Percentiles rank a stretch among this genome's conserved stretches.
Evolutionary conservation across 2,329 filamentous ascomycete species (phyloP).

Genomic region (Ophiostoma himal-ulmi): DNA sequence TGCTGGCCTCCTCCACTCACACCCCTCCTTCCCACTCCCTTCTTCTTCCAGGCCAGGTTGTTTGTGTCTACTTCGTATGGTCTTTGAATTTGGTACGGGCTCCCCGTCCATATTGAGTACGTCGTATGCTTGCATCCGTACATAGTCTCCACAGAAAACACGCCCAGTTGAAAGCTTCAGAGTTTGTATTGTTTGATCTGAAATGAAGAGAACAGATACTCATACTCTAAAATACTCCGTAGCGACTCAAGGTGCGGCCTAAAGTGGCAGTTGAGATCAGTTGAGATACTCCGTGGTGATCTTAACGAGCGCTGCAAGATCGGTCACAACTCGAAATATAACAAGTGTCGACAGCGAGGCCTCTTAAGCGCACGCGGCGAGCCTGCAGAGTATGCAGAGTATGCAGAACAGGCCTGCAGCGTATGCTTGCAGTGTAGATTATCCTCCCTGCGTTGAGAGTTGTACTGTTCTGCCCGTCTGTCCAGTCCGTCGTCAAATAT

Average conservation of each 20-base stretch:
- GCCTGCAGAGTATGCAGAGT: neutral
- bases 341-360: conserved; percentile 1
- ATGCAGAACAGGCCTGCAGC: neutral
- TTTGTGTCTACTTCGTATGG: neutral
- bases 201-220: neutral
- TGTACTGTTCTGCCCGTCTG: neutral
- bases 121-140: neutral
- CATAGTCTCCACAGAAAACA: neutral
- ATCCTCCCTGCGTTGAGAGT: neutral
- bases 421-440: neutral
- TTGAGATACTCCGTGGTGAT: conserved; percentile 1
- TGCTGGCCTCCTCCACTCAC: conserved; percentile 15
- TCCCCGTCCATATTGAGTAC: neutral
- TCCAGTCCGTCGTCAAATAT: neutral
- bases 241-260: too few species aligned
- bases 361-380: conserved; percentile 6
- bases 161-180: neutral
- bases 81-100: neutral
- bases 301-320: conserved; percentile 6
- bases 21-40: conserved; percentile 14
- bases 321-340: conserved; percentile 8
- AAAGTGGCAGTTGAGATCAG: neutral
- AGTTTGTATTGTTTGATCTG: too few species aligned
- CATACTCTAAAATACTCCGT: neutral
- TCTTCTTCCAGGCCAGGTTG: neutral